Percentiles rank a stretch among this genome's conserved stretches.
phyloP scores from a whole-genome alignment of 148 eudicot genomes.

The Rhododendron vialii region DNA sequence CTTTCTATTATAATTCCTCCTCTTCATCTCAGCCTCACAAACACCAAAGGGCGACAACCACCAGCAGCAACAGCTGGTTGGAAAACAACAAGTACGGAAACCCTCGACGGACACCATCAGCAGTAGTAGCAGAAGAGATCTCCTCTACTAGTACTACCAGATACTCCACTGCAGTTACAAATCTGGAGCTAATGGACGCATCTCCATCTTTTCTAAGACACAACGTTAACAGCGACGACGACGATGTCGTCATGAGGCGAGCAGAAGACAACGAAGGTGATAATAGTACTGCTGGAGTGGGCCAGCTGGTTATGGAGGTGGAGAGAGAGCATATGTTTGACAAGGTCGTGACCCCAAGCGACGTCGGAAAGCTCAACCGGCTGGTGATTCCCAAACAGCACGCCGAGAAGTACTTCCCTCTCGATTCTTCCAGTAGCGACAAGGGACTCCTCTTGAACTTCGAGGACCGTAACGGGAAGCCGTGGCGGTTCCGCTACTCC shows the following conservation, averaged over 20 bases:
- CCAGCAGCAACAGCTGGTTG: neutral
- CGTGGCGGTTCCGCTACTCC: slow-evolving; percentile 75
- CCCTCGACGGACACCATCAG: neutral
- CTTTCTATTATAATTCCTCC: slow-evolving; percentile 9
- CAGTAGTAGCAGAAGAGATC: neutral
- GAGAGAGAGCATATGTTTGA: slow-evolving; percentile 72
- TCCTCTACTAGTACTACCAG: neutral
- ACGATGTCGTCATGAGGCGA: neutral
- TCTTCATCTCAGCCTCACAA: slow-evolving; percentile 11
- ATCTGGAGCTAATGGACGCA: slow-evolving; percentile 1
- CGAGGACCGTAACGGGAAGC: slow-evolving; percentile 66
- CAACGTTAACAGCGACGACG: neutral
- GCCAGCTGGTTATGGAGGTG: slow-evolving; percentile 12
- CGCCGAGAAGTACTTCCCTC: slow-evolving; percentile 80
- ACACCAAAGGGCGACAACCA: neutral
- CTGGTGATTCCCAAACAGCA: slow-evolving; percentile 79
- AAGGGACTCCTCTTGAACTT: slow-evolving; percentile 63
- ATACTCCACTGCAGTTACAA: neutral
- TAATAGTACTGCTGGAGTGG: neutral
- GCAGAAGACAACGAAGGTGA: slow-evolving; percentile 4
- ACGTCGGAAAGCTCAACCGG: slow-evolving; percentile 75
- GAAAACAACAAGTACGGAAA: neutral
- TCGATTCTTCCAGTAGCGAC: slow-evolving; percentile 47
- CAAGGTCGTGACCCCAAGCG: slow-evolving; percentile 86
- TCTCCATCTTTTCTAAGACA: neutral